Percentiles rank a stretch among this genome's conserved stretches.
Evolutionary conservation across 345 rosid genomes (phyloP).

Genomic region (Streptanthus diversifolius): DNA sequence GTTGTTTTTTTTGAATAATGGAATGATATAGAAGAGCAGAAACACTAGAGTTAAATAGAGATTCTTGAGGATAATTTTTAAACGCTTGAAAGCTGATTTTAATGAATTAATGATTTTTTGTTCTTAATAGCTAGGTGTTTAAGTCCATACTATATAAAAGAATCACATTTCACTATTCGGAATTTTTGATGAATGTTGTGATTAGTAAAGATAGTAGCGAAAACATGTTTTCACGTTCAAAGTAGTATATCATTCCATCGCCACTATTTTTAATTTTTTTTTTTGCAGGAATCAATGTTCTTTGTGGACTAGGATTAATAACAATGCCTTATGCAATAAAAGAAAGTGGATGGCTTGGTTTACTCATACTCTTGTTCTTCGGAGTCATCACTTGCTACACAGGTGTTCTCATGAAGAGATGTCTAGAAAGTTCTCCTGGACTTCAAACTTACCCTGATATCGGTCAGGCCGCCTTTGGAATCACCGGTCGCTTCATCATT

Average conservation of each 20-base stretch:
- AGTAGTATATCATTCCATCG: too few relatives aligned
- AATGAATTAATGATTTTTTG: too few relatives aligned
- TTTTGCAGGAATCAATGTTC: constrained; percentile 61
- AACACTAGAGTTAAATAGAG: neutral
- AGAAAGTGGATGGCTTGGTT: constrained; percentile 87
- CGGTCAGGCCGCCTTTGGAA: constrained; percentile 87
- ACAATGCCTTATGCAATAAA: constrained; percentile 69
- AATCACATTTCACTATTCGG: neutral
- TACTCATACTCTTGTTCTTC: constrained; percentile 48
- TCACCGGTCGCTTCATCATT: constrained; percentile 50
- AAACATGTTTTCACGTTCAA: neutral
- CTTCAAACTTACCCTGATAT: constrained; percentile 77
- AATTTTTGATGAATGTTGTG: neutral
- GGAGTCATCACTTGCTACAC: constrained; percentile 60
- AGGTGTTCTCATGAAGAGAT: constrained; percentile 60
- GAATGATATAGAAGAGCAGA: neutral
- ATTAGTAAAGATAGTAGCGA: neutral
- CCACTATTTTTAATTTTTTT: too few relatives aligned
- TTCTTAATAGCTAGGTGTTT: too few relatives aligned
- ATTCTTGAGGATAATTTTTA: neutral
- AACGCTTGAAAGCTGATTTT: too few relatives aligned
- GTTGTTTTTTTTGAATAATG: neutral
- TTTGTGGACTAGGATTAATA: constrained; percentile 67
- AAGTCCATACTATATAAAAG: neutral
- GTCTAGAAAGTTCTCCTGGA: constrained; percentile 72